These are phyloP conservation scores for Termitomyces sp. DNA, from an alignment of 768 basidiomycete genomes.

Conservation along the genomic window DNA sequence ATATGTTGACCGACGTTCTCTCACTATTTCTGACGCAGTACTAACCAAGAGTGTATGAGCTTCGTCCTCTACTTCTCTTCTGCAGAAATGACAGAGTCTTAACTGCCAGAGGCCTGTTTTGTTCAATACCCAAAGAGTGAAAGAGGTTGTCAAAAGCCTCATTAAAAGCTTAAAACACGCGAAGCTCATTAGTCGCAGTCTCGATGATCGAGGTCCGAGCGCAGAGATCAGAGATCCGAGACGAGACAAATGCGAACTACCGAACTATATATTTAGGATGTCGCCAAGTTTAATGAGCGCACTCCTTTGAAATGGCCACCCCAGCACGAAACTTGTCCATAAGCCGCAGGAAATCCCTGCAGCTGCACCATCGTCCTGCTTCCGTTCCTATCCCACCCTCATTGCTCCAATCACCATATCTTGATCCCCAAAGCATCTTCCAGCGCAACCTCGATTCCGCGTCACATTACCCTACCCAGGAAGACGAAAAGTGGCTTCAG, in stretches of 20 bases:
- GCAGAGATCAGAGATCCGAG: slow-evolving; percentile 12
- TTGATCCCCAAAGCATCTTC: slow-evolving; percentile 45
- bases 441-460: slow-evolving; percentile 24
- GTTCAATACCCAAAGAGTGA: too few relatives aligned
- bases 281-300: background rate
- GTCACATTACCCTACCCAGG: slow-evolving; percentile 36
- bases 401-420: slow-evolving; percentile 47
- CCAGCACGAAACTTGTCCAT: slow-evolving; percentile 2
- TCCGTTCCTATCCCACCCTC: slow-evolving; percentile 54
- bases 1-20: too few relatives aligned
- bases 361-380: slow-evolving; percentile 26
- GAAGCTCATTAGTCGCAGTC: too few relatives aligned
- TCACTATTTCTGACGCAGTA: too few relatives aligned
- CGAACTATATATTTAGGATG: background rate
- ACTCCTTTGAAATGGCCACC: slow-evolving; percentile 3
- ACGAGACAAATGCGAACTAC: slow-evolving; percentile 11
- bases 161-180: too few relatives aligned
- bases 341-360: slow-evolving; percentile 30
- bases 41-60: too few relatives aligned
- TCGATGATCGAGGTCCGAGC: slow-evolving; percentile 4
- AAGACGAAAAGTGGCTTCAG: slow-evolving; percentile 56
- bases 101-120: too few relatives aligned
- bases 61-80: too few relatives aligned
- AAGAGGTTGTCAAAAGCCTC: too few relatives aligned
- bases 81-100: too few relatives aligned